A percentile compares a stretch with the other conserved stretches of the same genome.
Evolutionary conservation across 345 rosid species (phyloP).

Genomic region (Syzygium oleosum): DNA sequence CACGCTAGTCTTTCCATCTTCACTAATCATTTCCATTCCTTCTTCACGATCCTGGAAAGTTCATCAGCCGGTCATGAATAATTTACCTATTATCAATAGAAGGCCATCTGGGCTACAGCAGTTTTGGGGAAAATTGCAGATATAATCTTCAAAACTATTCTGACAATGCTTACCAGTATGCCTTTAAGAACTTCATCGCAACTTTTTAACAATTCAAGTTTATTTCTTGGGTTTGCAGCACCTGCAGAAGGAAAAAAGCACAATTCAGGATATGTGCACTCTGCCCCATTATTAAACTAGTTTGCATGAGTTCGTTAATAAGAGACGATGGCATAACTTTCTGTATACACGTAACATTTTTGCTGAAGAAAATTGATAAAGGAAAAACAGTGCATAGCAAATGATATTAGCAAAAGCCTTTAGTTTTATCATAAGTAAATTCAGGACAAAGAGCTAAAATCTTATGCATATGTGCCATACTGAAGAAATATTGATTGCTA

Average conservation of each 20-base stretch:
- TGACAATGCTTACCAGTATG: neutral
- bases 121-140: neutral
- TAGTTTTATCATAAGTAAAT: neutral
- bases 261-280: neutral
- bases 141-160: neutral
- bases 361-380: neutral
- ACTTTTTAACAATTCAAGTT: slow-evolving; percentile 5
- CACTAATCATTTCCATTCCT: slow-evolving; percentile 32
- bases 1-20: slow-evolving; percentile 40
- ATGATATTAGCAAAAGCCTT: neutral
- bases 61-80: neutral
- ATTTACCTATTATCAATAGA: neutral
- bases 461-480: neutral
- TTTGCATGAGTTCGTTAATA: neutral
- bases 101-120: neutral
- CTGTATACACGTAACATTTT: neutral
- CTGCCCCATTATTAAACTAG: neutral
- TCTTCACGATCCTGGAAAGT: neutral
- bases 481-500: neutral
- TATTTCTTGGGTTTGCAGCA: slow-evolving; percentile 20
- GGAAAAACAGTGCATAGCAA: neutral
- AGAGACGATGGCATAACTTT: neutral
- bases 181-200: neutral
- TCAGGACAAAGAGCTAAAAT: neutral
- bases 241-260: slow-evolving; percentile 21